Percentiles rank a stretch among this genome's conserved stretches.
Evolutionary conservation across 768 basidiomycete genomes (phyloP).

Genomic region (Kockovaella imperatae): DNA sequence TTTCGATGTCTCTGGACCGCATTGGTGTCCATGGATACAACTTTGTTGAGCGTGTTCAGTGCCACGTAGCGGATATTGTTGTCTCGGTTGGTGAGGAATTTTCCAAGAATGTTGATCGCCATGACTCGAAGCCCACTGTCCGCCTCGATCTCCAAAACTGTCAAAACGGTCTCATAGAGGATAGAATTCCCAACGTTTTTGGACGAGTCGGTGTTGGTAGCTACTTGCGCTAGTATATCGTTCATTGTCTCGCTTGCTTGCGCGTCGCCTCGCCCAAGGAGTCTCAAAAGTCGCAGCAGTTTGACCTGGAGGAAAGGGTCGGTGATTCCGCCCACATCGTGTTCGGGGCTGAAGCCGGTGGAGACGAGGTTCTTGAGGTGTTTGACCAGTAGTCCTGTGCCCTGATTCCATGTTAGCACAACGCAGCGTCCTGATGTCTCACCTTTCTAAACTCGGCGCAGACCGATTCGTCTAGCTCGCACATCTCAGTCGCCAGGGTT

Average conservation of each 20-base stretch:
- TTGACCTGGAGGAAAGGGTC: conserved; percentile 55
- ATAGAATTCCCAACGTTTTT: conserved; percentile 99
- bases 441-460: conserved; percentile 87
- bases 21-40: conserved; percentile 93
- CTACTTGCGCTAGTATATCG: conserved; percentile 95
- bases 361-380: conserved; percentile 91
- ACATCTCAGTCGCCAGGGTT: conserved; percentile 93
- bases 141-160: conserved; percentile 93
- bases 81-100: conserved; percentile 93
- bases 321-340: conserved; percentile 98
- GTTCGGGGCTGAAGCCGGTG: conserved; percentile 95
- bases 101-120: conserved; percentile 99
- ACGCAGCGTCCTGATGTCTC: conserved; percentile 22
- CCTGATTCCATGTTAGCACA: conserved; percentile 9
- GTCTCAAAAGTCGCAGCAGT: conserved; percentile 72
- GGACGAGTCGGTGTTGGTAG: conserved; percentile 95
- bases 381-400: conserved; percentile 63
- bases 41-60: conserved; percentile 94
- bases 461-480: conserved; percentile 62
- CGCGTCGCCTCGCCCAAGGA: conserved; percentile 78
- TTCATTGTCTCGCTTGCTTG: conserved; percentile 95
- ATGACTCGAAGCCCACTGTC: conserved; percentile 92
- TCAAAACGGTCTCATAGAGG: conserved; percentile 92
- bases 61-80: conserved; percentile 99
- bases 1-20: conserved; percentile 97